Conservation (phyloP, 495 filamentous ascomycete species). For the Geopyxis carbonaria region DNA sequence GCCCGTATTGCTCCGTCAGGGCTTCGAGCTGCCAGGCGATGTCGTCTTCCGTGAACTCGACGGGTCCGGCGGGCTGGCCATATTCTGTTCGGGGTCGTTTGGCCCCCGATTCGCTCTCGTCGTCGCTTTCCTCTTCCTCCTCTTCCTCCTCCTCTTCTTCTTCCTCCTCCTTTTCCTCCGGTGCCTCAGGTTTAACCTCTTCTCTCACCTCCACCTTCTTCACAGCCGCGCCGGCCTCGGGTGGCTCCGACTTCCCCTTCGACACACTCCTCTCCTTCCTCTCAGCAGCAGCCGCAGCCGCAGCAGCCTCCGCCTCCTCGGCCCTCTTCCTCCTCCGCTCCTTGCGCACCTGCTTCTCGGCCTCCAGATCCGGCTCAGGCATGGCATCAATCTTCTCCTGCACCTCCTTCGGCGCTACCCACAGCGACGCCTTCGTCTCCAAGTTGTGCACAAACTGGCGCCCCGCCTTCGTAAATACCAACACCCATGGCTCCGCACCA, state of each 20-base stretch:
- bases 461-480: slow-evolving; percentile 79
- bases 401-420: slow-evolving; percentile 75
- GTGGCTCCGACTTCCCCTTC: slow-evolving; percentile 10
- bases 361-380: slow-evolving; percentile 46
- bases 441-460: slow-evolving; percentile 78
- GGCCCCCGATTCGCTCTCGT: slow-evolving; percentile 35
- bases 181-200: slow-evolving; percentile 81
- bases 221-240: too few species aligned
- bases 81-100: too few species aligned
- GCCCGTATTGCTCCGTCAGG: slow-evolving; percentile 65
- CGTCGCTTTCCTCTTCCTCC: slow-evolving; percentile 30
- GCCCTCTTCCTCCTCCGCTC: slow-evolving; percentile 13
- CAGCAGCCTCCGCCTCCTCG: slow-evolving; percentile 12
- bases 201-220: slow-evolving; percentile 39
- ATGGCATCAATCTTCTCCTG: slow-evolving; percentile 47
- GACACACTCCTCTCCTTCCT: slow-evolving; percentile 12
- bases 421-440: slow-evolving; percentile 70
- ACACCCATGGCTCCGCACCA: slow-evolving; percentile 70
- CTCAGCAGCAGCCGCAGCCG: slow-evolving; percentile 1
- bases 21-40: slow-evolving; percentile 79
- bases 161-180: slow-evolving; percentile 41
- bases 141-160: slow-evolving; percentile 24
- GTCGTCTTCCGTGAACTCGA: slow-evolving; percentile 91
- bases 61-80: slow-evolving; percentile 35
- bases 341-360: slow-evolving; percentile 35